Base-by-base conservation (phyloP, 1,139 yeast species). In the Saccharomyces pastorianus region DNA sequence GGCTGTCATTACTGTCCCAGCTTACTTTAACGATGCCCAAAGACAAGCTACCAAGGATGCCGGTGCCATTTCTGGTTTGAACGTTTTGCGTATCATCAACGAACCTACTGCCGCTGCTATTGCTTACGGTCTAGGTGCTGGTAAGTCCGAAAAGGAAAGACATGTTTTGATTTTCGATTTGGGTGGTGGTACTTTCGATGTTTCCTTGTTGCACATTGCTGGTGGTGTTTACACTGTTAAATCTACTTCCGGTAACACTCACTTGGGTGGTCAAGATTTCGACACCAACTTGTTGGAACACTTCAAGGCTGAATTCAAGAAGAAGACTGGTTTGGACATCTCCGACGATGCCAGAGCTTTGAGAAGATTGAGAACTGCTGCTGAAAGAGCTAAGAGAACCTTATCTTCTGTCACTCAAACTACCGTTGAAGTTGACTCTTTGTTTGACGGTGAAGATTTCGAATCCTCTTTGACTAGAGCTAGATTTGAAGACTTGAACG, bases 201-300 rank as follows among this genome's bases (percentile, higher is more conserved):
- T 91, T 65, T 93, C 99, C 59, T 82, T 91, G 70, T 82, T 91
- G 76, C 88, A 89, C 82, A 89, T 93, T 75, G 95, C 95, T 75
- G 98, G 95, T 77, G 99, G 99, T 84, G 95, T 93, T 72, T 93
- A 91, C 86, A 91, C 95, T 73, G 99, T 93, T 74, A 91, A 91
- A 85, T 95, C 99, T 71, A 93, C 99, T 71, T 96, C 98, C 75
- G 99, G 99, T 89, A 97, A 93, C 81, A 93, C 99, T 72, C 99
- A 91, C 80, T 86, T 91, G 82, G 98, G 99, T 85, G 98, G 98
- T 86, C 96, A 91, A 83, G 98, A 91, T 82, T 91, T 91, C 79
- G 97, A 90, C 78, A 85, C 91, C 84, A 88, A 90, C 83, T 84
- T 91, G 73, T 87, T 91, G 74, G 93, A 88, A 76, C 89, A 83